Evolutionary conservation across 108 stramenopile genomes (phyloP).

Genomic region (Aurantiochytrium sp.): DNA sequence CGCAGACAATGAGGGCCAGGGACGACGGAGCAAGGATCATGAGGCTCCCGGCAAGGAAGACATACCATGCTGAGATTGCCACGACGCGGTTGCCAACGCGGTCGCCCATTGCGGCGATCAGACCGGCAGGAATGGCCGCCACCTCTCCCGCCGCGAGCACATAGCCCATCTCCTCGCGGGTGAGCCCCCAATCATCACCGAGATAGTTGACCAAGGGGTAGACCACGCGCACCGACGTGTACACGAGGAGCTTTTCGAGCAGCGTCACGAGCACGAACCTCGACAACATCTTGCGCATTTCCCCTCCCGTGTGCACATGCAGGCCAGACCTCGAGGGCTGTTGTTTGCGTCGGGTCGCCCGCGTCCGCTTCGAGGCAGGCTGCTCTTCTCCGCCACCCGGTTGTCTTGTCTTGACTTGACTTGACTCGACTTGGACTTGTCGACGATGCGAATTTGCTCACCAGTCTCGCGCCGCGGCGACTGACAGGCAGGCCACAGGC

Average conservation of each 20-base stretch:
- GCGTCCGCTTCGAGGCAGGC: no score
- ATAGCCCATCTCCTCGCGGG: not conserved
- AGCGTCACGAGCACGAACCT: not conserved
- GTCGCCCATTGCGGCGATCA: not conserved
- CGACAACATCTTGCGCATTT: not conserved
- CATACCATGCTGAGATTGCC: not conserved
- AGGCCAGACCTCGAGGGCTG: no score
- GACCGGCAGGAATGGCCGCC: not conserved
- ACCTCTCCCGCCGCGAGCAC: not conserved
- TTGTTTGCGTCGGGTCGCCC: no score
- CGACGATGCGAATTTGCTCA: no score
- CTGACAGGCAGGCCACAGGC: no score
- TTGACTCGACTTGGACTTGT: no score
- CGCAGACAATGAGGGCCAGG: not conserved
- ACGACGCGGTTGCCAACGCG: not conserved
- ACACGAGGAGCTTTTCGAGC: not conserved
- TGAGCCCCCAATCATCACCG: not conserved
- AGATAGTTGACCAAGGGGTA: not conserved
- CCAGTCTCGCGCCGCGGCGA: no score
- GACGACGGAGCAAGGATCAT: not conserved
- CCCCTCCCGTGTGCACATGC: not conserved
- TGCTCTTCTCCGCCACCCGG: no score
- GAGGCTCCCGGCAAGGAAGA: not conserved
- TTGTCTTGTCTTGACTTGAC: no score
- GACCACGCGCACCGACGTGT: not conserved